phyloP scores from a whole-genome alignment of 2,329 filamentous ascomycete genomes.

The Penicillium sumatraense region DNA sequence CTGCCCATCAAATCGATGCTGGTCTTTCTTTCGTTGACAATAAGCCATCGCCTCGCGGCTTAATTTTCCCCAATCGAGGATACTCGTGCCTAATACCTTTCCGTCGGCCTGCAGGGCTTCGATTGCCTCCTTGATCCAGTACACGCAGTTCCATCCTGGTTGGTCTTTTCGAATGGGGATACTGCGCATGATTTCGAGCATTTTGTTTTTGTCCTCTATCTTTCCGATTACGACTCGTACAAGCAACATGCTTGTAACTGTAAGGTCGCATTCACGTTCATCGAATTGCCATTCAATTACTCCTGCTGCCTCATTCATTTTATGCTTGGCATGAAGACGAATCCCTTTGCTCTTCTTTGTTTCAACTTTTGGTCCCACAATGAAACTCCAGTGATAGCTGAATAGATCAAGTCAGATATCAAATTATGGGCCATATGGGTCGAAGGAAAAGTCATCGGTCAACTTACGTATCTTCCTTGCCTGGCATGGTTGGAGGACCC shows the following conservation, averaged over 20 bases:
- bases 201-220: neutral
- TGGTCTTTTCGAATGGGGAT: constrained; percentile 36
- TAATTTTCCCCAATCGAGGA: neutral
- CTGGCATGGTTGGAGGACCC: constrained; percentile 28
- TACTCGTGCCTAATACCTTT: neutral
- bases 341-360: constrained; percentile 1
- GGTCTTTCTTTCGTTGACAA: constrained; percentile 42
- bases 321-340: neutral
- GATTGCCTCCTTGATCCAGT: constrained; percentile 50
- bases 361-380: constrained; percentile 45
- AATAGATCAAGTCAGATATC: constrained; percentile 12
- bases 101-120: constrained; percentile 21
- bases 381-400: constrained; percentile 47
- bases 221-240: neutral
- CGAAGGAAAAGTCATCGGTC: neutral
- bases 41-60: constrained; percentile 45
- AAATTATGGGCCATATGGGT: too few species aligned
- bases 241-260: neutral
- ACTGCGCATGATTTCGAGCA: neutral
- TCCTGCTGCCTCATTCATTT: neutral
- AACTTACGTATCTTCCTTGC: constrained; percentile 32
- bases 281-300: neutral
- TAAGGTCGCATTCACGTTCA: neutral
- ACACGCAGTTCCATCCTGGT: constrained; percentile 50
- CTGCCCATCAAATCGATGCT: constrained; percentile 48